Evolutionary conservation across 495 filamentous ascomycete species (phyloP).

Genomic region (Neurospora sublineolata): DNA sequence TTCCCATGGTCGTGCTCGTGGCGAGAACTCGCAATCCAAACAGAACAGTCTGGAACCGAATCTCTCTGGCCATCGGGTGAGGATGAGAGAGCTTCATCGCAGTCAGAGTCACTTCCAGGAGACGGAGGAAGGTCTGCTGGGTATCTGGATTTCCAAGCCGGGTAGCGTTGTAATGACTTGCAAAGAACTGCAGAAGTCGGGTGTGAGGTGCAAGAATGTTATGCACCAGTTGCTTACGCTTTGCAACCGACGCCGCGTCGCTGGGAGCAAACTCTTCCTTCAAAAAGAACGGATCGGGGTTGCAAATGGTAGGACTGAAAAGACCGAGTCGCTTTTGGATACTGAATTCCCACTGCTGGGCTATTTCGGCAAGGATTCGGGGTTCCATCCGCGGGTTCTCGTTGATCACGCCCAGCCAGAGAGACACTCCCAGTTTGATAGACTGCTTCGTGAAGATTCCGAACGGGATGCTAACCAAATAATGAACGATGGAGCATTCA

Average conservation of each 20-base stretch:
- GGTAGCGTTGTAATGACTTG: slow-evolving; percentile 87
- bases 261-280: slow-evolving; percentile 89
- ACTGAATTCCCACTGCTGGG: slow-evolving; percentile 74
- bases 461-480: slow-evolving; percentile 86
- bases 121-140: slow-evolving; percentile 65
- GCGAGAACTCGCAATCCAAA: slow-evolving; percentile 68
- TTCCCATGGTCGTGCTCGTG: slow-evolving; percentile 51
- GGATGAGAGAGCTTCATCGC: slow-evolving; percentile 55
- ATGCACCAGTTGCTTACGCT: slow-evolving; percentile 64
- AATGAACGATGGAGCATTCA: slow-evolving; percentile 64
- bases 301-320: slow-evolving; percentile 67
- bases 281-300: slow-evolving; percentile 76
- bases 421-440: slow-evolving; percentile 86
- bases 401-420: slow-evolving; percentile 94
- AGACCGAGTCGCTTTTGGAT: slow-evolving; percentile 64
- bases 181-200: slow-evolving; percentile 75
- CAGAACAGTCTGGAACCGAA: slow-evolving; percentile 76
- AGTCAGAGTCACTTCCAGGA: slow-evolving; percentile 64
- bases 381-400: slow-evolving; percentile 85
- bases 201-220: slow-evolving; percentile 76
- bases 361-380: slow-evolving; percentile 69
- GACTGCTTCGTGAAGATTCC: slow-evolving; percentile 84
- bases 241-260: slow-evolving; percentile 62
- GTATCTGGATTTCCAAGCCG: slow-evolving; percentile 68
- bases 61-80: slow-evolving; percentile 82